Percentiles rank a stretch among this genome's conserved stretches.
These are phyloP conservation scores for Hypericum androsaemum DNA, from an alignment of 345 rosid species.

Conservation along the genomic window DNA sequence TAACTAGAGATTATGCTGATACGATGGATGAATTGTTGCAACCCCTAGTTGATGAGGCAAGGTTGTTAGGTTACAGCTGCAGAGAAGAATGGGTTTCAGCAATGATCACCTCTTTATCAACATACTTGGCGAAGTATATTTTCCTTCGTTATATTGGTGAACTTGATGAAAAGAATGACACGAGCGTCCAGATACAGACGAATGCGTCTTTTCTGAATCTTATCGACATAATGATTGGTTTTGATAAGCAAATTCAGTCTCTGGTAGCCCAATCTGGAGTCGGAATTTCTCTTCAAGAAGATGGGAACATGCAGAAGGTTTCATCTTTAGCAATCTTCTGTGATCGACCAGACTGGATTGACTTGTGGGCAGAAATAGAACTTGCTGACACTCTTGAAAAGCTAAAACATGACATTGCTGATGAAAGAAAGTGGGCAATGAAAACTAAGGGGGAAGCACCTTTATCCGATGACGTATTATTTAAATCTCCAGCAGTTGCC, in stretches of 20 bases:
- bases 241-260: slow-evolving; percentile 68
- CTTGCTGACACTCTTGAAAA: slow-evolving; percentile 53
- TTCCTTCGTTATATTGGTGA: slow-evolving; percentile 57
- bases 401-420: slow-evolving; percentile 43
- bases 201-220: slow-evolving; percentile 78
- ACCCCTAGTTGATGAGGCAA: slow-evolving; percentile 87
- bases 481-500: slow-evolving; percentile 58
- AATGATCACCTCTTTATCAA: slow-evolving; percentile 68
- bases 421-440: slow-evolving; percentile 60
- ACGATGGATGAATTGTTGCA: slow-evolving; percentile 87
- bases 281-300: slow-evolving; percentile 58
- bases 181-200: slow-evolving; percentile 40
- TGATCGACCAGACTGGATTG: slow-evolving; percentile 89
- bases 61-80: slow-evolving; percentile 84
- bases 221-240: slow-evolving; percentile 78
- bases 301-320: slow-evolving; percentile 51
- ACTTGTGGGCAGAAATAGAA: slow-evolving; percentile 85
- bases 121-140: slow-evolving; percentile 70
- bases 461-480: slow-evolving; percentile 48
- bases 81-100: slow-evolving; percentile 91
- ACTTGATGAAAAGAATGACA: slow-evolving; percentile 38
- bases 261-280: slow-evolving; percentile 72
- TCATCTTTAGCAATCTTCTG: slow-evolving; percentile 75
- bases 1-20: slow-evolving; percentile 78
- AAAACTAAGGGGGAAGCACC: slow-evolving; percentile 51